These are phyloP conservation scores for Neurospora sp. DNA, from an alignment of 495 filamentous ascomycete genomes.

Conservation along the genomic window DNA sequence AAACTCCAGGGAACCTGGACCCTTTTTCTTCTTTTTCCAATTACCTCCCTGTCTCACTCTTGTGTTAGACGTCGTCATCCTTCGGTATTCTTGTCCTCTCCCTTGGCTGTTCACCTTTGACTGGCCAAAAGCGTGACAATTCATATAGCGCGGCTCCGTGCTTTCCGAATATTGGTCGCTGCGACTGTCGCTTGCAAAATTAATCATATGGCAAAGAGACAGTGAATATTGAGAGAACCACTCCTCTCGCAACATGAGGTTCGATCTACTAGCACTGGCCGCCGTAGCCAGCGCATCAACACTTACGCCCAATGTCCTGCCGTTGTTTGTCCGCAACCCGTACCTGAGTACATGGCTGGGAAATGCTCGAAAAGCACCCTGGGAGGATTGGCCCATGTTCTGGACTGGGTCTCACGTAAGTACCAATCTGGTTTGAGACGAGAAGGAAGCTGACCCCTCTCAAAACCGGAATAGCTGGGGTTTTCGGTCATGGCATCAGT, in stretches of 20 bases:
- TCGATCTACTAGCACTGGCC: slow-evolving; percentile 27
- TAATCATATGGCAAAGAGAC: not conserved
- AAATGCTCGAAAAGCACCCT: slow-evolving; percentile 71
- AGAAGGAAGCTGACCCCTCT: not conserved
- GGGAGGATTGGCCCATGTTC: slow-evolving; percentile 91
- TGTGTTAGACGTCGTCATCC: not conserved
- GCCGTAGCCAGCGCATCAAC: slow-evolving; percentile 34
- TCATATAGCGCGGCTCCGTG: not conserved
- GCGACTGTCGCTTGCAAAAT: not conserved
- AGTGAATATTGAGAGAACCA: not conserved
- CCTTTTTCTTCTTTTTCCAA: not conserved
- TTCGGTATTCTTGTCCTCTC: not conserved
- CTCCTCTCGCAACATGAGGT: slow-evolving; percentile 16
- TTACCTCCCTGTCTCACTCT: not conserved
- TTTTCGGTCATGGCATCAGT: slow-evolving; percentile 72
- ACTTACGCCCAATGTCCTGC: slow-evolving; percentile 70
- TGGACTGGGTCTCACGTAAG: slow-evolving; percentile 65
- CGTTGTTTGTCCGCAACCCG: slow-evolving; percentile 81
- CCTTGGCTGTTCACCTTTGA: not conserved
- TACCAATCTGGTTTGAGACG: not conserved
- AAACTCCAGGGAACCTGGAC: not conserved
- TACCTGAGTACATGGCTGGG: slow-evolving; percentile 85
- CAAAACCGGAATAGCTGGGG: slow-evolving; percentile 46
- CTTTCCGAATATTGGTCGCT: not conserved
- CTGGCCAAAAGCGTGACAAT: not conserved